These are phyloP conservation scores for Fusarium graminum DNA, from an alignment of 2,329 filamentous ascomycete genomes.

Conservation along the genomic window DNA sequence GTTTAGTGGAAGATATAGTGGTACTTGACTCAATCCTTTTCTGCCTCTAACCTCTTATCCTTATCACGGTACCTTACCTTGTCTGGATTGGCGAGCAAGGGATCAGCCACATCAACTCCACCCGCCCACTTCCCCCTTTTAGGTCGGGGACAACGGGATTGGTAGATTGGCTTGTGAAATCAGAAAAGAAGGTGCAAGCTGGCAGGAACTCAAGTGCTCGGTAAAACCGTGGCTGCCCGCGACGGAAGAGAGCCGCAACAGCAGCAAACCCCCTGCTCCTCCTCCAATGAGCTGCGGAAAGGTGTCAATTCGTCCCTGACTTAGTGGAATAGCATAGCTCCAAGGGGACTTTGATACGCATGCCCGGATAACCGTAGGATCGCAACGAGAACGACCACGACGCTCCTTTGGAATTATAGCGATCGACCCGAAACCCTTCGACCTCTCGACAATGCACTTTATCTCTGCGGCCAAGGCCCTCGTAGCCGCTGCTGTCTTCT, in stretches of 20 bases:
- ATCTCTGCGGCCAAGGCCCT: conserved; percentile 58
- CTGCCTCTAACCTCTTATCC: no score
- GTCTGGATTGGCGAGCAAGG: conserved; percentile 35
- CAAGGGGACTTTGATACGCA: conserved; percentile 32
- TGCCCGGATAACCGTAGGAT: conserved; percentile 20
- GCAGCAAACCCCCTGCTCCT: conserved; percentile 15
- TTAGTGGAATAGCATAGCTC: conserved; percentile 39
- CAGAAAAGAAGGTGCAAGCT: conserved; percentile 32
- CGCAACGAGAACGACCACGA: conserved; percentile 26
- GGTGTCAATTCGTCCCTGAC: conserved; percentile 51
- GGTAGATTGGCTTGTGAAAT: conserved; percentile 43
- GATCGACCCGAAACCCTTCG: conserved; percentile 18
- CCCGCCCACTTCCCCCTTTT: conserved; percentile 42
- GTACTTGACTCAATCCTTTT: no score
- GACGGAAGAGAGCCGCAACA: conserved; percentile 22
- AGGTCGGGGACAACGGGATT: conserved; percentile 30
- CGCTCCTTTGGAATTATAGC: conserved; percentile 27
- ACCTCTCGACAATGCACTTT: conserved; percentile 48
- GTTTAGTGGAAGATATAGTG: no score
- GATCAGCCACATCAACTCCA: conserved; percentile 32
- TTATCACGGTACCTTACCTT: not conserved
- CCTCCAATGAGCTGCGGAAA: conserved; percentile 45
- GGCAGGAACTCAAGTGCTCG: conserved; percentile 38
- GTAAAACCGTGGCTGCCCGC: conserved; percentile 44
- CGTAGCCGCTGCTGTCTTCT: conserved; percentile 59